These are phyloP conservation scores for Populus tomentosa DNA, from an alignment of 441 rosid species.

Conservation along the genomic window DNA sequence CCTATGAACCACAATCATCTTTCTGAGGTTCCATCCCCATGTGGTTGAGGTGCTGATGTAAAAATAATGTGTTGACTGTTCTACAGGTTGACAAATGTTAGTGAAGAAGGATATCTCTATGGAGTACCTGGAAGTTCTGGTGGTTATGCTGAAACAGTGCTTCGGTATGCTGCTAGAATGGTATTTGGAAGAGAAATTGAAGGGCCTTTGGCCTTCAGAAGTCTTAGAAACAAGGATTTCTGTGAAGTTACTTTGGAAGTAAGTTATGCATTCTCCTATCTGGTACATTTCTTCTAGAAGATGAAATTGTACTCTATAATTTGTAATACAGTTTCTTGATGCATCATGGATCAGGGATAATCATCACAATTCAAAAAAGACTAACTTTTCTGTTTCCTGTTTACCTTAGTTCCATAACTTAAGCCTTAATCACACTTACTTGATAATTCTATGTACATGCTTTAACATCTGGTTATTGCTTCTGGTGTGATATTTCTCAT, in stretches of 20 bases:
- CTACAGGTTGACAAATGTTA: slow-evolving; percentile 70
- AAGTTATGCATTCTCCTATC: slow-evolving; percentile 27
- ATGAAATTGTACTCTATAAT: neutral
- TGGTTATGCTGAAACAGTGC: slow-evolving; percentile 83
- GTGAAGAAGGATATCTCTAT: slow-evolving; percentile 66
- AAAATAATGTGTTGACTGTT: neutral
- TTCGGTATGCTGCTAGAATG: slow-evolving; percentile 58
- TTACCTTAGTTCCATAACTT: neutral
- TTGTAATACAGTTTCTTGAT: neutral
- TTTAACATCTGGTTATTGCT: neutral
- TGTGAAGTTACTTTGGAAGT: slow-evolving; percentile 79
- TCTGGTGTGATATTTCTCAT: neutral
- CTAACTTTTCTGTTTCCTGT: neutral
- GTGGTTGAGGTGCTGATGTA: neutral
- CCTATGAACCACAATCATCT: neutral
- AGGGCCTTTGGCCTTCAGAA: slow-evolving; percentile 65
- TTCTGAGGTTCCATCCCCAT: neutral
- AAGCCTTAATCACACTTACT: neutral
- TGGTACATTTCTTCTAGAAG: neutral
- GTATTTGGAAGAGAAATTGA: slow-evolving; percentile 65
- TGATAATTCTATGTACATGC: neutral
- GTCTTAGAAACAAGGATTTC: slow-evolving; percentile 74
- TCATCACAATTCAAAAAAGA: neutral
- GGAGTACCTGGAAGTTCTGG: slow-evolving; percentile 94
- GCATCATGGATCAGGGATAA: neutral